Base-by-base conservation (phyloP, 225 moss, liverwort and hornwort genomes). In the Pseudisothecium myosuroides region DNA sequence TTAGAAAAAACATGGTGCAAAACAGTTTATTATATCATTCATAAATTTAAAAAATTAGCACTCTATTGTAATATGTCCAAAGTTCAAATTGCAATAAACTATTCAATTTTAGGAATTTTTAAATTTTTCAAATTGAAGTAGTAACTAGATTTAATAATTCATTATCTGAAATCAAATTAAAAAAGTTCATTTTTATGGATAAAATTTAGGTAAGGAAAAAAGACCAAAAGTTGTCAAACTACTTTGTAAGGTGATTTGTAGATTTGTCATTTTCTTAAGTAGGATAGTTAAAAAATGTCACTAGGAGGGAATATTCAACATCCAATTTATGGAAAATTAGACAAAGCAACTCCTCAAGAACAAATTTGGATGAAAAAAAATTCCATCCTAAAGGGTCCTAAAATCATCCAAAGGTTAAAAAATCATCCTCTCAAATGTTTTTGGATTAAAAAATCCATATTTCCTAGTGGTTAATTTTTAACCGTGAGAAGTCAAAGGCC, bases 341-440 rank as follows among this genome's bases (percentile, higher is more conserved):
- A 67, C 12, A 20, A 67, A 67, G 5, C 1, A 37, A 67, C 4
- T 37, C 12, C 4, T 21, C 20, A 6, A 37, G 5, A 67, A 20
- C 0, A 4, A 11, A 21, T 3, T 37, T 67, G 37, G 21, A 37
- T 67, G 12, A 36, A 20, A n/a, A 20, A 37, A 6, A 6, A 12
- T 67, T 20, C 6, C 21, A 67, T 67, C 6, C 21, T 37, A 67
- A 2, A 67, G 12, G 6, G 11, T 1, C 6, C 1, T 22, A 0
- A n/a, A 66, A 22, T n/a, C n/a, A 68, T 68, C 22, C 68, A 22
- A n/a, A 68, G 68, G 7, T 68, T 67, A 12, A 7, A 22, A 45
- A n/a, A 21, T 10, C 4, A 22, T n/a, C 12, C 2, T n/a, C 0
- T 22, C 0, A n/a, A 4, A 11, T 5, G 4, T n/a, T n/a, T n/a